These are phyloP conservation scores for Fusarium pseudoanthophilum DNA, from an alignment of 2,329 filamentous ascomycete genomes.

Conservation along the genomic window DNA sequence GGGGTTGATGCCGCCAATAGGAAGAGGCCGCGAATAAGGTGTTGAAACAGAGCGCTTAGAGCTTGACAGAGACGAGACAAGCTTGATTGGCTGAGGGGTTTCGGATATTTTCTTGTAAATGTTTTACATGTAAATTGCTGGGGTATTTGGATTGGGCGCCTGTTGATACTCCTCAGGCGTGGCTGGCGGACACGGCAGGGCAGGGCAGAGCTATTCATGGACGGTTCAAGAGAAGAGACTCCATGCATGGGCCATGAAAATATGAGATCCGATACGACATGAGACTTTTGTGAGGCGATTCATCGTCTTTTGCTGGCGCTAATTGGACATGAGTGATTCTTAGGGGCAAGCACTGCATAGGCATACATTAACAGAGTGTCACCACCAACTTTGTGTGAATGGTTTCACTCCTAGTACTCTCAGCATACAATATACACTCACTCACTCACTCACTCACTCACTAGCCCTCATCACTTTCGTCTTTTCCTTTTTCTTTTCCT, in stretches of 20 bases:
- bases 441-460: neutral
- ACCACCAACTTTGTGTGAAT: constrained; percentile 10
- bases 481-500: constrained; percentile 11
- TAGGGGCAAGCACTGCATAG: constrained; percentile 4
- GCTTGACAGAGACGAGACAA: constrained; percentile 7
- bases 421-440: constrained; percentile 6
- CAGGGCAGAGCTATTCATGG: constrained; percentile 3
- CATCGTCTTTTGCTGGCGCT: constrained; percentile 17
- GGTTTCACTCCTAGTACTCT: constrained; percentile 17
- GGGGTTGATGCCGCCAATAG: constrained; percentile 32
- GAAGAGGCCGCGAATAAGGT: constrained; percentile 29
- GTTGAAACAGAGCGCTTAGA: constrained; percentile 43
- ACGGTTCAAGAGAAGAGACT: neutral
- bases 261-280: constrained; percentile 33
- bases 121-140: constrained; percentile 7
- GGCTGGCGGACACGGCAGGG: constrained; percentile 23
- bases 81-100: constrained; percentile 22
- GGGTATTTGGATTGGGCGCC: constrained; percentile 37
- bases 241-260: neutral
- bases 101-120: constrained; percentile 16
- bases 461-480: constrained; percentile 2
- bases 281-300: constrained; percentile 27
- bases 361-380: constrained; percentile 25
- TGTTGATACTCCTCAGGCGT: constrained; percentile 39
- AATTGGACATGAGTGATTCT: constrained; percentile 20